phyloP scores from a whole-genome alignment of 169 alveolate genomes.

The Plasmodium billcollinsi region DNA sequence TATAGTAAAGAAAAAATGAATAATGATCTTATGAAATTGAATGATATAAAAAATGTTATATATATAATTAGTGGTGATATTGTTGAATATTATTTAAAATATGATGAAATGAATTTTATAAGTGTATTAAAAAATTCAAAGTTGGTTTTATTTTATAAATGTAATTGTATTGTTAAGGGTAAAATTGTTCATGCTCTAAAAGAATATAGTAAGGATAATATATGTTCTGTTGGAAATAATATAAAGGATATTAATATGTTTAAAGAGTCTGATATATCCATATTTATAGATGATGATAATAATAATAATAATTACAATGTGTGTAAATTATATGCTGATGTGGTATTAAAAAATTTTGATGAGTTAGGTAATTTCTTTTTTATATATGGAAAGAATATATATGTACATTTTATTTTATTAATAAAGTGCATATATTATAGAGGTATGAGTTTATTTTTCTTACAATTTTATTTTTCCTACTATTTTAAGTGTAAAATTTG shows the following conservation, averaged over 20 bases:
- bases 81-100: constrained; percentile 22
- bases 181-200: constrained; percentile 7
- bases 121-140: background rate
- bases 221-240: constrained; percentile 33
- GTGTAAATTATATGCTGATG: constrained; percentile 47
- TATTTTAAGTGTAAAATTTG: constrained; percentile 21
- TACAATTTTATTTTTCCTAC: constrained; percentile 55
- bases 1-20: too few species aligned
- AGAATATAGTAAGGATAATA: background rate
- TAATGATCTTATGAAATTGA: too few species aligned
- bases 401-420: constrained; percentile 20
- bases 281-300: constrained; percentile 2
- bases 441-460: constrained; percentile 17
- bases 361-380: constrained; percentile 33
- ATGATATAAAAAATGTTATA: background rate
- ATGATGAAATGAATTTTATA: constrained; percentile 12
- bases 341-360: constrained; percentile 17
- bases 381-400: constrained; percentile 34
- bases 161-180: constrained; percentile 41
- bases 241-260: constrained; percentile 42
- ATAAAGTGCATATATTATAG: constrained; percentile 21
- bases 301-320: background rate
- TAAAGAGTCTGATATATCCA: constrained; percentile 45
- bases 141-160: constrained; percentile 24
- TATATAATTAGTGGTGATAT: constrained; percentile 42